Conservation (phyloP, 257 asterid species). For the Solanum verrucosum region DNA sequence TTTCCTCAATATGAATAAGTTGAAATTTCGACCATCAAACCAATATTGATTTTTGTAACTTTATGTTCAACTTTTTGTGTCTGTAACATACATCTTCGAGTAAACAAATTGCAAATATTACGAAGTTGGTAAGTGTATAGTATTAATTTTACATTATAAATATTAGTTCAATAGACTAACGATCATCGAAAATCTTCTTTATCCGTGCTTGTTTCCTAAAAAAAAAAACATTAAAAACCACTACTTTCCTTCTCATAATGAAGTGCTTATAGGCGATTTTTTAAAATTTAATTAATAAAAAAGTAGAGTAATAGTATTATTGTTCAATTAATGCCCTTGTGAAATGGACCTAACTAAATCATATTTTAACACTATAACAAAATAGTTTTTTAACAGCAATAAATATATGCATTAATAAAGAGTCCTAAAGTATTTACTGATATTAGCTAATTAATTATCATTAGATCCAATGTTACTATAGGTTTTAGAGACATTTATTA, state of each 20-base stretch:
- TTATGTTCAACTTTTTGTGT: neutral
- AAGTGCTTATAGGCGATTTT: neutral
- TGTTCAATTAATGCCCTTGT: neutral
- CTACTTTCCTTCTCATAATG: neutral
- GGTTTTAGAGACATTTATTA: no score
- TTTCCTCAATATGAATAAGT: neutral
- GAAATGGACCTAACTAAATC: neutral
- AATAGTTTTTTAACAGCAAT: no score
- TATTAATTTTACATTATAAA: no score
- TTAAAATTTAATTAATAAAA: neutral
- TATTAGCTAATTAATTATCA: no score
- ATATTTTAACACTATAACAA: neutral
- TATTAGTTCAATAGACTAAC: neutral
- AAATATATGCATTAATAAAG: no score
- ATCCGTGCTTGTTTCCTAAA: neutral
- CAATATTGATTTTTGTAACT: neutral
- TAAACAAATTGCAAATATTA: neutral
- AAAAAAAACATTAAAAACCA: neutral
- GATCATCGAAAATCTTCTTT: neutral
- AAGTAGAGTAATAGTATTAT: neutral
- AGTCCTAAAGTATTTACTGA: no score
- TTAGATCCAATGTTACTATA: fast-evolving
- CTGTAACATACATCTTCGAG: neutral
- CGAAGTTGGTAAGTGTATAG: neutral
- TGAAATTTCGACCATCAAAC: neutral